phyloP scores from a whole-genome alignment of 169 alveolate genomes.

The Neospora caninum region DNA sequence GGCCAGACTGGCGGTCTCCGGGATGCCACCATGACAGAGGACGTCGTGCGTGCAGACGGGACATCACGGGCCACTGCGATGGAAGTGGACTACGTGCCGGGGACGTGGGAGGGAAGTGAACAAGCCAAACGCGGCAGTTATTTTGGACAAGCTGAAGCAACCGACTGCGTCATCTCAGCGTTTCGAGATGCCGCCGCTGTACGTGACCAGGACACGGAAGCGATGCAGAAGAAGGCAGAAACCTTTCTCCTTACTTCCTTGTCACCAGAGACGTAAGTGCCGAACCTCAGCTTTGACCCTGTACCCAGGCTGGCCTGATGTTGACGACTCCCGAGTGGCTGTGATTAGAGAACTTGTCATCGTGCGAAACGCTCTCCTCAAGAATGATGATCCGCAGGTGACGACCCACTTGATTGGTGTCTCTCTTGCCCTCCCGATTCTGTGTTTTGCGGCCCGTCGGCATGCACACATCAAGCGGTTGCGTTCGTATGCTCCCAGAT shows the following conservation, averaged over 20 bases:
- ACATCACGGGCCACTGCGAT: not conserved
- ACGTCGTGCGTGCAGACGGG: not conserved
- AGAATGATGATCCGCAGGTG: too few species aligned
- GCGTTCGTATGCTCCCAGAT: too few species aligned
- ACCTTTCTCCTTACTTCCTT: not conserved
- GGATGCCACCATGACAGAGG: not conserved
- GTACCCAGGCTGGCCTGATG: too few species aligned
- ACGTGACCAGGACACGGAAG: not conserved
- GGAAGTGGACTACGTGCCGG: not conserved
- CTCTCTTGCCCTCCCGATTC: too few species aligned
- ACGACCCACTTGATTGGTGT: too few species aligned
- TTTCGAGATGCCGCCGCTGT: not conserved
- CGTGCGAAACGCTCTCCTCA: too few species aligned
- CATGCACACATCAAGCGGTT: too few species aligned
- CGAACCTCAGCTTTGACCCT: not conserved
- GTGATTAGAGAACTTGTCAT: too few species aligned
- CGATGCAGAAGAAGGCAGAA: not conserved
- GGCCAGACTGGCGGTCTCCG: not conserved
- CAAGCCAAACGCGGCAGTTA: not conserved
- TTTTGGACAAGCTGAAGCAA: not conserved
- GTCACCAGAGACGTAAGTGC: not conserved
- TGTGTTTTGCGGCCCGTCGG: too few species aligned
- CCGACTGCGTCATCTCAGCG: not conserved
- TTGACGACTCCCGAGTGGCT: too few species aligned
- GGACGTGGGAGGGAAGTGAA: not conserved